Evolutionary conservation across 345 rosid genomes (phyloP).

Genomic region (Luvunga scandens): DNA sequence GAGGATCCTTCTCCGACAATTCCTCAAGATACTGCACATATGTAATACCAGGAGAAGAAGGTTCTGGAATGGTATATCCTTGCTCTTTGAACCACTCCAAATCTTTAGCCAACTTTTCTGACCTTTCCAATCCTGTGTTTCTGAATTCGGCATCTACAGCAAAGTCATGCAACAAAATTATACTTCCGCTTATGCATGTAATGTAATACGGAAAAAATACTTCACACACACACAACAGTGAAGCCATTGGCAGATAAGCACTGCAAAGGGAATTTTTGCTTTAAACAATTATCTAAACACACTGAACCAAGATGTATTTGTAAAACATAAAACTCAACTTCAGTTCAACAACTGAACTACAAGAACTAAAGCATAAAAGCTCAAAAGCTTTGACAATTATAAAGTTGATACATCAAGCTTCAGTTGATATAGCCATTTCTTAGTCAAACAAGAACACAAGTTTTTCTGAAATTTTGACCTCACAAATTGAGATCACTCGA

Average conservation of each 20-base stretch:
- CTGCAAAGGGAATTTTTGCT: neutral
- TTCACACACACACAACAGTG: neutral
- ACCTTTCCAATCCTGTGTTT: conserved; percentile 83
- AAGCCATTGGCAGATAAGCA: neutral
- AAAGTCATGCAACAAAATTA: conserved; percentile 8
- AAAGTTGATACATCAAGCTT: neutral
- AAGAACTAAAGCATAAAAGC: neutral
- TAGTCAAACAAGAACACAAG: neutral
- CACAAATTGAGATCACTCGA: neutral
- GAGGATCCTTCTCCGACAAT: conserved; percentile 84
- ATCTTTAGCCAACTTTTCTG: conserved; percentile 63
- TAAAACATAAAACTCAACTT: neutral
- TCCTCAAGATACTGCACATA: conserved; percentile 64
- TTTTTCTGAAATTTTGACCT: neutral
- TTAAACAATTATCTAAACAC: neutral
- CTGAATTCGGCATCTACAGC: conserved; percentile 75
- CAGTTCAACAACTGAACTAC: neutral
- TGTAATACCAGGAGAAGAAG: conserved; percentile 67
- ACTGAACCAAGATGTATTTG: neutral
- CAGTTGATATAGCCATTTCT: neutral
- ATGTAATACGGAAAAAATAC: neutral
- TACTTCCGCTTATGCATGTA: neutral
- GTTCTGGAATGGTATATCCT: conserved; percentile 79
- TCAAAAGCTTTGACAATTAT: neutral
- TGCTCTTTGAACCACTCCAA: conserved; percentile 89